These are phyloP conservation scores for Capsaspora owczarzaki DNA, from an alignment of 78 protist species.

Conservation along the genomic window DNA sequence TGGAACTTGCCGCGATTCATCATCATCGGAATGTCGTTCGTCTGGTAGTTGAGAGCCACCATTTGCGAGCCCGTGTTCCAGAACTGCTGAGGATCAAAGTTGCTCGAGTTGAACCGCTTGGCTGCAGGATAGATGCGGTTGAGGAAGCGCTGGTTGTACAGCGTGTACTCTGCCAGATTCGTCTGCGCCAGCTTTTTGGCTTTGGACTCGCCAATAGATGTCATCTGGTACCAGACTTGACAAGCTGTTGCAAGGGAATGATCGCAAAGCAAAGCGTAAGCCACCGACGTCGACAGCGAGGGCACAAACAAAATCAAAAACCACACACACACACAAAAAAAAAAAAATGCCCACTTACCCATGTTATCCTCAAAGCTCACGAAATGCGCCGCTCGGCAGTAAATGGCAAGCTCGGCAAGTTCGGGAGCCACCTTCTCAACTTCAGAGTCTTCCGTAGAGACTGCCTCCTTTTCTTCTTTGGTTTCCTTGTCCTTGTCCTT, in stretches of 20 bases:
- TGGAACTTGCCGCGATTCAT: conserved; percentile 28
- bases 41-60: conserved; percentile 76
- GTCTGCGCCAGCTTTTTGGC: no score
- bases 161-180: no score
- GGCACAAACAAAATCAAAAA: neutral
- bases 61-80: conserved; percentile 57
- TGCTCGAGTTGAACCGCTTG: conserved; percentile 56
- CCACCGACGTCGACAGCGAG: neutral
- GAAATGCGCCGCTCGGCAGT: neutral
- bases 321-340: no score
- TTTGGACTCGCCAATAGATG: no score
- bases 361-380: neutral
- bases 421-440: neutral
- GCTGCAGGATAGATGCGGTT: conserved; percentile 74
- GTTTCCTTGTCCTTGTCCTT: neutral
- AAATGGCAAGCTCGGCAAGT: neutral
- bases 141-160: conserved; percentile 26
- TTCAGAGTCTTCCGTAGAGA: neutral
- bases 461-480: no score
- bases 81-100: conserved; percentile 62
- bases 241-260: no score
- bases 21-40: conserved; percentile 35
- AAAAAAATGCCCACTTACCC: neutral
- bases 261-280: no score
- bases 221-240: no score